Conservation (phyloP, 2,329 filamentous ascomycete genomes). For the Fusarium papillatum region DNA sequence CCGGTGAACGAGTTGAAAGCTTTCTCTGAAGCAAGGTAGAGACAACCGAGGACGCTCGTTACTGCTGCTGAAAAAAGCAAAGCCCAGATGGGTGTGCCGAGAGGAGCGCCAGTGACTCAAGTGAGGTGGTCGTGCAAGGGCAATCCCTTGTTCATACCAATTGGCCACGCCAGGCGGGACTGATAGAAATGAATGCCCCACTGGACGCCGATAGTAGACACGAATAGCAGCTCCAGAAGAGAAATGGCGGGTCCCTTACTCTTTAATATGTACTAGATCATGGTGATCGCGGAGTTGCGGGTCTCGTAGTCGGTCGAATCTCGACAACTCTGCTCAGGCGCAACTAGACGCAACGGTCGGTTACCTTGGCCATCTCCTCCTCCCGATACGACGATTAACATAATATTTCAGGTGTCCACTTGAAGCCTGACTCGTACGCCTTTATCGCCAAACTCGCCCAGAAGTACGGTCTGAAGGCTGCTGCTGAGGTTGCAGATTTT, state of each 20-base stretch:
- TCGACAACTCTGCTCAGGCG: too few relatives aligned
- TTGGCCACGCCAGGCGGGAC: slow-evolving; percentile 10
- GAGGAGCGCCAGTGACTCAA: background rate
- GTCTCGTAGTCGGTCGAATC: too few relatives aligned
- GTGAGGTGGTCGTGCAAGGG: background rate
- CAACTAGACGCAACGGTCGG: too few relatives aligned
- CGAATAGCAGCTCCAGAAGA: background rate
- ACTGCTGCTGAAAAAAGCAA: background rate
- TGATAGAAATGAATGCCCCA: slow-evolving; percentile 11
- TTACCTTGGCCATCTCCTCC: too few relatives aligned
- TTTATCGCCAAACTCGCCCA: background rate
- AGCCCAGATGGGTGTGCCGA: background rate
- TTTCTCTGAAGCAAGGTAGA: slow-evolving; percentile 1
- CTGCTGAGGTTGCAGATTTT: background rate
- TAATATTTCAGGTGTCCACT: too few relatives aligned
- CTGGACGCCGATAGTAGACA: background rate
- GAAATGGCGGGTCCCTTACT: background rate
- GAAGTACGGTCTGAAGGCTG: background rate
- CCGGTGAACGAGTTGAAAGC: slow-evolving; percentile 13
- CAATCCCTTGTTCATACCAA: slow-evolving; percentile 6
- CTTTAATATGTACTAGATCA: background rate
- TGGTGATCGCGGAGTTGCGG: background rate
- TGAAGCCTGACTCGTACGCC: too few relatives aligned
- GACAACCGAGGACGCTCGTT: background rate
- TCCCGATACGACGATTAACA: too few relatives aligned